These are phyloP conservation scores for Euphorbia pulcherrima DNA, from an alignment of 345 rosid genomes.

Conservation along the genomic window DNA sequence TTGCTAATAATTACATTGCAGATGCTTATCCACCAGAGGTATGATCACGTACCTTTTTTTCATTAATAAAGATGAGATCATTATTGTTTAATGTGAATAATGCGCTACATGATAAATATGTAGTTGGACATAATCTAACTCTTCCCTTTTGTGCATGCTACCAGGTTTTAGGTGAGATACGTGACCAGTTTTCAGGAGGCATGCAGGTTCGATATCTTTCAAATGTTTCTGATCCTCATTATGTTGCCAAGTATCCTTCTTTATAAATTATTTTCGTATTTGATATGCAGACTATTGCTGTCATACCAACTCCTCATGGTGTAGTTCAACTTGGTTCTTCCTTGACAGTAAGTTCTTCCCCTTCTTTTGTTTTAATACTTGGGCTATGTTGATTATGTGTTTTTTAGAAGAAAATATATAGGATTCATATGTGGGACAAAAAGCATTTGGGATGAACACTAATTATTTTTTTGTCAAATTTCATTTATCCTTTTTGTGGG, in stretches of 20 bases:
- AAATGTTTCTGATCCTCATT: constrained; percentile 2
- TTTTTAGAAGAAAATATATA: not conserved
- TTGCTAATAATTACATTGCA: constrained; percentile 47
- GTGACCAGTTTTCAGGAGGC: constrained; percentile 78
- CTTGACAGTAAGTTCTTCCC: constrained; percentile 48
- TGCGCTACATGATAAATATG: not conserved
- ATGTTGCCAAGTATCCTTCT: constrained; percentile 2
- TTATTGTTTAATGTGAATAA: not conserved
- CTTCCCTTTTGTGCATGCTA: constrained; percentile 17
- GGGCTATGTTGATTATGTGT: not conserved
- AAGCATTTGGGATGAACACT: not conserved
- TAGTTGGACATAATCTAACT: constrained; percentile 13
- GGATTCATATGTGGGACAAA: not conserved
- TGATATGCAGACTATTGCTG: constrained; percentile 67
- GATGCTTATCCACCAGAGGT: constrained; percentile 76
- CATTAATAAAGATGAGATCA: not conserved
- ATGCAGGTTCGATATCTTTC: constrained; percentile 62
- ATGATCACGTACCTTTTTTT: not conserved
- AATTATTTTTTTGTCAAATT: not conserved
- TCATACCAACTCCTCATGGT: constrained; percentile 80
- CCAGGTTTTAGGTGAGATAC: constrained; percentile 70
- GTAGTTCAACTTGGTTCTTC: constrained; percentile 91
- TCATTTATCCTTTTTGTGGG: too few species aligned
- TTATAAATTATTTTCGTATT: constrained; percentile 12
- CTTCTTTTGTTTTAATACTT: not conserved